Evolutionary conservation across 2,329 filamentous ascomycete species (phyloP).

Genomic region (Penicillium glabrum): DNA sequence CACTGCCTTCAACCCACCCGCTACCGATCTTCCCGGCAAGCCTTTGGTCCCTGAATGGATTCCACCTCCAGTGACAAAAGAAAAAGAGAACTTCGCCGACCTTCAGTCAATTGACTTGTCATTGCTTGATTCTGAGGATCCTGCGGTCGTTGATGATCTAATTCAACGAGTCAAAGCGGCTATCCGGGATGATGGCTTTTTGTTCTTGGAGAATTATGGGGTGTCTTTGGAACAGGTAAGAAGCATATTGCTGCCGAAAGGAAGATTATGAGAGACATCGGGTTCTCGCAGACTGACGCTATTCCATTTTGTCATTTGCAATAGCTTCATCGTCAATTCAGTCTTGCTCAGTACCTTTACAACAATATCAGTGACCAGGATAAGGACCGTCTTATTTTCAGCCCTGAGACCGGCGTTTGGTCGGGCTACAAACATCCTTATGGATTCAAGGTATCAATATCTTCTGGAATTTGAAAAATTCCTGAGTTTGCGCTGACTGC

Average conservation of each 20-base stretch:
- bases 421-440: slow-evolving; percentile 53
- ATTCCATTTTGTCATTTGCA: not conserved
- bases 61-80: slow-evolving; percentile 47
- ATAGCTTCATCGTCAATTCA: slow-evolving; percentile 51
- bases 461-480: not conserved
- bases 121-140: slow-evolving; percentile 45
- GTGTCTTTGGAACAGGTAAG: slow-evolving; percentile 46
- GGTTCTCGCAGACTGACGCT: not conserved
- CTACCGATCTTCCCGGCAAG: slow-evolving; percentile 40
- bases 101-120: slow-evolving; percentile 48
- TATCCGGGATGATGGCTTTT: slow-evolving; percentile 47
- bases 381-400: slow-evolving; percentile 49
- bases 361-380: slow-evolving; percentile 52
- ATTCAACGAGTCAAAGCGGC: slow-evolving; percentile 46
- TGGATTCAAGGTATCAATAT: slow-evolving; percentile 43
- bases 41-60: slow-evolving; percentile 45
- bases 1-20: slow-evolving; percentile 44
- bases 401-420: slow-evolving; percentile 50
- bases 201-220: slow-evolving; percentile 54
- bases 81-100: slow-evolving; percentile 46
- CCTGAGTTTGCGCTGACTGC: not conserved
- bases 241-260: not conserved
- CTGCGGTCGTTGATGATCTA: slow-evolving; percentile 44
- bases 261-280: not conserved
- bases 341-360: slow-evolving; percentile 52